A percentile compares a stretch with the other conserved stretches of the same genome.
Evolutionary conservation across 805 yeast species (phyloP).

Genomic region (Metschnikowia cubensis): DNA sequence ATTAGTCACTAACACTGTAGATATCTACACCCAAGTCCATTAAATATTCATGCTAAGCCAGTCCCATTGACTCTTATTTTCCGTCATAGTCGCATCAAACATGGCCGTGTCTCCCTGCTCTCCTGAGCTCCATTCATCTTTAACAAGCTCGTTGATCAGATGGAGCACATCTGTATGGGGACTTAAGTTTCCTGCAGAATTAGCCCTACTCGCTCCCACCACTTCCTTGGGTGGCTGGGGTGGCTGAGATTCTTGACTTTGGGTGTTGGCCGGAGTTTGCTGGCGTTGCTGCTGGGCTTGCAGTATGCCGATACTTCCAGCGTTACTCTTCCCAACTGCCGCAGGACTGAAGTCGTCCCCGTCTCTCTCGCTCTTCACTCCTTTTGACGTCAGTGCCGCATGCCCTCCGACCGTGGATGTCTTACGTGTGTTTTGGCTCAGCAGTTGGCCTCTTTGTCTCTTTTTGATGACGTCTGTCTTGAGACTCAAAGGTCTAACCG

Average conservation of each 20-base stretch:
- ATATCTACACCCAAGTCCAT: background rate
- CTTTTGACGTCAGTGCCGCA: background rate
- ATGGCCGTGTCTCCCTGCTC: constrained; percentile 14
- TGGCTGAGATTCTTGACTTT: background rate
- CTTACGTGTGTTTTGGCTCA: constrained; percentile 8
- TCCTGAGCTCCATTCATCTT: constrained; percentile 18
- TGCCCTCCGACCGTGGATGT: constrained; percentile 3
- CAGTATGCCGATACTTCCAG: background rate
- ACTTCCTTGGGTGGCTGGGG: constrained; percentile 1
- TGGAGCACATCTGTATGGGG: constrained; percentile 4
- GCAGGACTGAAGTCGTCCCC: constrained; percentile 52
- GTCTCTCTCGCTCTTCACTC: constrained; percentile 23
- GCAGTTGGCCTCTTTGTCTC: constrained; percentile 58
- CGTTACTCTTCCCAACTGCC: constrained; percentile 22
- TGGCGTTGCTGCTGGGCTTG: background rate
- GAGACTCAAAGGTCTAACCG: constrained; percentile 83
- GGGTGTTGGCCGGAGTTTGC: background rate
- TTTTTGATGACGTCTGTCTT: constrained; percentile 92
- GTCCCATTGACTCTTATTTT: constrained; percentile 36
- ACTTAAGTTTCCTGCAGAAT: background rate
- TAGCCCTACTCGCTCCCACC: background rate
- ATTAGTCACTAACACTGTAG: background rate
- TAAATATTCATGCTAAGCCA: constrained; percentile 45
- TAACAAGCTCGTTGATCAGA: constrained; percentile 11
- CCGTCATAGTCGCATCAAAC: constrained; percentile 10